Percentiles rank a stretch among this genome's conserved stretches.
These are phyloP conservation scores for Lachnellula hyalina DNA, from an alignment of 2,329 filamentous ascomycete species.

Conservation along the genomic window DNA sequence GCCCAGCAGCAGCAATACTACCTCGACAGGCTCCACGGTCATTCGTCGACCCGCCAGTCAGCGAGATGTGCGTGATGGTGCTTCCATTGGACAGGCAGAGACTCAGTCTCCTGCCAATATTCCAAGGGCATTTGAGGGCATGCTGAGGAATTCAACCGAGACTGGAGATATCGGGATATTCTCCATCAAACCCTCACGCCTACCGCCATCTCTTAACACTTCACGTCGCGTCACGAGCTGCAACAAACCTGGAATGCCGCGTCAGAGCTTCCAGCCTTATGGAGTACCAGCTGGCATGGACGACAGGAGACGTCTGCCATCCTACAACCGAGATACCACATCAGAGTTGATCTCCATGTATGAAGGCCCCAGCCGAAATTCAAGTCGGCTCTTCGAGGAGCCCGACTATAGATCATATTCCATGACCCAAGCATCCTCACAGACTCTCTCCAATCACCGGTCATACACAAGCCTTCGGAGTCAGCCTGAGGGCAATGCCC, in stretches of 20 bases:
- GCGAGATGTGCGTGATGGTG: conserved; percentile 25
- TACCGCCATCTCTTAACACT: conserved; percentile 22
- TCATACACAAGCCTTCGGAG: conserved; percentile 46
- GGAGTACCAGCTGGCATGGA: conserved; percentile 31
- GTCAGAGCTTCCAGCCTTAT: conserved; percentile 21
- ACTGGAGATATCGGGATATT: conserved; percentile 61
- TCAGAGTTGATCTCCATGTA: conserved; percentile 55
- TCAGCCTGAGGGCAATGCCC: conserved; percentile 35
- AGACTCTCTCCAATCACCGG: conserved; percentile 41
- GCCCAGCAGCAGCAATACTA: conserved; percentile 8
- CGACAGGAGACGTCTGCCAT: conserved; percentile 42
- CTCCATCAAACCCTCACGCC: conserved; percentile 43
- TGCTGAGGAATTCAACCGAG: conserved; percentile 62
- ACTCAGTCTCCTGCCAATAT: conserved; percentile 38
- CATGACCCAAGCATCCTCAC: conserved; percentile 43
- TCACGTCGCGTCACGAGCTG: conserved; percentile 18
- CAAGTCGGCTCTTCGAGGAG: conserved; percentile 40
- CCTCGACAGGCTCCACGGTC: conserved; percentile 4
- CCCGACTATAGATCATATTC: conserved; percentile 47
- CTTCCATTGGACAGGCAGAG: conserved; percentile 31
- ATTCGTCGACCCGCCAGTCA: conserved; percentile 17
- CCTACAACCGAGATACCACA: conserved; percentile 41
- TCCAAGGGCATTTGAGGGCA: conserved; percentile 54
- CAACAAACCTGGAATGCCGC: conserved; percentile 16
- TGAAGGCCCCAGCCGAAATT: conserved; percentile 44